phyloP scores from a whole-genome alignment of 2,329 filamentous ascomycete genomes.

The Coniochaeta sp. region DNA sequence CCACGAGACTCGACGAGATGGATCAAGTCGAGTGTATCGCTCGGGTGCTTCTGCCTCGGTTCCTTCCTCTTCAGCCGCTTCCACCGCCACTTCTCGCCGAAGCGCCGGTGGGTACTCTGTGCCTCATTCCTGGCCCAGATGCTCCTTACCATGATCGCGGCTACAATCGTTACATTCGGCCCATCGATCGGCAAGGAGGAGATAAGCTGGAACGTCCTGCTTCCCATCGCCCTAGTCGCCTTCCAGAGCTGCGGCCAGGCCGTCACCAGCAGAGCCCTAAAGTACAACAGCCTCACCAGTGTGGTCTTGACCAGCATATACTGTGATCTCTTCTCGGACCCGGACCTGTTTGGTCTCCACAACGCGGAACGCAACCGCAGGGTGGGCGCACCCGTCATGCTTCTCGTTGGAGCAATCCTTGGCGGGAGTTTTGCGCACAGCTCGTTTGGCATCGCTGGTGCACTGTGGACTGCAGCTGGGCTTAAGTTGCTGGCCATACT shows the following conservation, averaged over 20 bases:
- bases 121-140: constrained; percentile 48
- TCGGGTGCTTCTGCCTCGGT: constrained; percentile 63
- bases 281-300: constrained; percentile 64
- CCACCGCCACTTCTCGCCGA: constrained; percentile 55
- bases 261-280: constrained; percentile 62
- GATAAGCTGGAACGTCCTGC: constrained; percentile 50
- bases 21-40: constrained; percentile 65
- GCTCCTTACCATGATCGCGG: constrained; percentile 40
- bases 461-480: constrained; percentile 51
- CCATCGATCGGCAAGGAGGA: constrained; percentile 31
- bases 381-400: constrained; percentile 37
- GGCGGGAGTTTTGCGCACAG: constrained; percentile 44
- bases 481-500: constrained; percentile 50
- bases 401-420: constrained; percentile 40
- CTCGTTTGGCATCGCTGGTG: constrained; percentile 38
- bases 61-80: constrained; percentile 64
- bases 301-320: constrained; percentile 78
- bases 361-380: constrained; percentile 45
- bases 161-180: constrained; percentile 42
- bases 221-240: constrained; percentile 62
- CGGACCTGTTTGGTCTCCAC: constrained; percentile 32
- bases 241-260: constrained; percentile 76
- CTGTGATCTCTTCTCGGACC: constrained; percentile 69
- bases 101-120: constrained; percentile 58
- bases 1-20: constrained; percentile 49